Evolutionary conservation across 2,329 filamentous ascomycete genomes (phyloP), one percentile per base, ranked within the genome.

Genomic region (Parafenestella ontariensis): DNA sequence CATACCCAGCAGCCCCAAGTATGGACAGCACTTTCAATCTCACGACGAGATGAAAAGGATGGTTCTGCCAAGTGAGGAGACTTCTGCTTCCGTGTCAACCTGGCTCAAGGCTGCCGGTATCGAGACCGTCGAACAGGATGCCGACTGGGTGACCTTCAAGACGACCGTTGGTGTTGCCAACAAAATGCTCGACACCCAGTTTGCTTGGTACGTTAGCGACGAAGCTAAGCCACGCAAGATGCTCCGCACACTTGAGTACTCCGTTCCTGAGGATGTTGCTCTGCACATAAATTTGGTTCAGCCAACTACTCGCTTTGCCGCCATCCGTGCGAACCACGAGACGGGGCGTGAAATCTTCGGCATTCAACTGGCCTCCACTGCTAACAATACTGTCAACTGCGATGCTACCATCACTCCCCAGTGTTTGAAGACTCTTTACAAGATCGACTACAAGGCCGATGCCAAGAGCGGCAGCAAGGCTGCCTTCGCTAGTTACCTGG

Each of bases 401-500:
- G 61, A 70, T 52, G 44, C 56, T 10, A 37, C 62, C 15, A 65
- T 84, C 54, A 79, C 78, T n/a, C 82, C 82, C 3, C 56, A 72
- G 3, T 85, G 82, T 57, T 56, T 83, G 49, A 78, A 79, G 62
- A 61, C 77, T 57, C 70, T 82, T 31, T 85, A 85, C 74, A 80
- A 81, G 58, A 75, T 81, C 49, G 76, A 76, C 43, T 83, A 84
- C 68, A 76, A 74, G 31, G 73, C 80, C 10, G 72, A 79, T 26
- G 66, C 75, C 8, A 71, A 72, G 8, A 76, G 76, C 13, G 82
- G 82, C 2, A 83, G 80, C 64, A 76, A 76, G 18, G 73, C 83
- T 13, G 82, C 76, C 17, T 84, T 85, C 59, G 78, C 77, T 31
- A 81, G 77, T 49, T 85, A 84, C 68, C 69, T 85, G 17, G 81